phyloP scores from a whole-genome alignment of 1,139 yeast genomes.

The Geotrichum cucujoidarum region DNA sequence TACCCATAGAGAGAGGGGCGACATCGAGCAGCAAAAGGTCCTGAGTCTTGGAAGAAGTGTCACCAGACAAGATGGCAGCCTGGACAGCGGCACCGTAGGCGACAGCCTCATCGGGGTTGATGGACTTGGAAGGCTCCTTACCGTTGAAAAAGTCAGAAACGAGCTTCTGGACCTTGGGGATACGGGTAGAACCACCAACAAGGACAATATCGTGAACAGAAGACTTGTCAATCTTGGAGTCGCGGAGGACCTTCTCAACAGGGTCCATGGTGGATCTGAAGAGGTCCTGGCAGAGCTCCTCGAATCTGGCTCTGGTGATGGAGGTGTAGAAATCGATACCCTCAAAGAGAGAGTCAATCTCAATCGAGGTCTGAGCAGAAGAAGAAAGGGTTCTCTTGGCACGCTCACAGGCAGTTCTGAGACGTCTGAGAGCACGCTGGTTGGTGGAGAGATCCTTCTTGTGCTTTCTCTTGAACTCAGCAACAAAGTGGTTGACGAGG shows the following conservation, averaged over 20 bases:
- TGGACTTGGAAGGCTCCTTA: conserved; percentile 59
- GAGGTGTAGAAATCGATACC: conserved; percentile 97
- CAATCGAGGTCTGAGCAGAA: conserved; percentile 93
- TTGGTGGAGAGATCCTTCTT: conserved; percentile 86
- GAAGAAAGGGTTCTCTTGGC: conserved; percentile 98
- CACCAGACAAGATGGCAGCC: conserved; percentile 92
- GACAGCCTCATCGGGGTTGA: conserved; percentile 52
- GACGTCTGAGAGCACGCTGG: conserved; percentile 96
- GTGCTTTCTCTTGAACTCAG: conserved; percentile 95
- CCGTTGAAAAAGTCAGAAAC: conserved; percentile 98
- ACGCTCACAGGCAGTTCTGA: conserved; percentile 98
- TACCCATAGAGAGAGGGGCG: conserved; percentile 84
- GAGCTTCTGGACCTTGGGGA: conserved; percentile 97
- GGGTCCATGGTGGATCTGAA: conserved; percentile 96
- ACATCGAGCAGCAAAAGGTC: conserved; percentile 80
- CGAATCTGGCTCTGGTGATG: conserved; percentile 98
- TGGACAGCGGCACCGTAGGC: conserved; percentile 99
- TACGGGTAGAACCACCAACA: conserved; percentile 99
- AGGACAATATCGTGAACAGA: conserved; percentile 92
- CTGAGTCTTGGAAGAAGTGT: conserved; percentile 74
- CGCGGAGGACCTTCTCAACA: conserved; percentile 96
- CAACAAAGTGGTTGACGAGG: conserved; percentile 88
- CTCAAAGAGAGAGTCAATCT: conserved; percentile 92
- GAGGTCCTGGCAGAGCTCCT: conserved; percentile 91
- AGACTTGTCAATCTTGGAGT: conserved; percentile 85